Evolutionary conservation across 345 rosid species (phyloP).

Genomic region (Gossypium anomalum): DNA sequence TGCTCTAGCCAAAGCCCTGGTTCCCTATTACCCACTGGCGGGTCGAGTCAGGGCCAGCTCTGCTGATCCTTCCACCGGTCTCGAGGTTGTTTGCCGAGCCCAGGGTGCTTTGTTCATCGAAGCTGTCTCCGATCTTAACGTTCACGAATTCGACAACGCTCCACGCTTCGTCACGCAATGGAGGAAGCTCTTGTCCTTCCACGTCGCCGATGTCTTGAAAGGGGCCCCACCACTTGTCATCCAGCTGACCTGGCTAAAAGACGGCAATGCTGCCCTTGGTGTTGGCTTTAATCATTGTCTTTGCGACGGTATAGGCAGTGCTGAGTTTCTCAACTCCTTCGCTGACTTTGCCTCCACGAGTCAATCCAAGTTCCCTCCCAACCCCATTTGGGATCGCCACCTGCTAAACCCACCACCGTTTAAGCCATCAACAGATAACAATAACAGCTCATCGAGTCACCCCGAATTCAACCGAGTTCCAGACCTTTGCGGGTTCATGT

Average conservation of each 20-base stretch:
- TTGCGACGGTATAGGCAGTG: constrained; percentile 70
- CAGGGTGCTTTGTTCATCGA: constrained; percentile 71
- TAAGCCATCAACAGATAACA: constrained; percentile 3
- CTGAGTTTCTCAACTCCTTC: constrained; percentile 61
- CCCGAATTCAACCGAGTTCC: constrained; percentile 57
- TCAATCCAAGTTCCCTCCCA: constrained; percentile 16
- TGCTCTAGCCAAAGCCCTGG: constrained; percentile 53
- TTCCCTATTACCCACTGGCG: constrained; percentile 71
- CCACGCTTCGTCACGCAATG: constrained; percentile 63
- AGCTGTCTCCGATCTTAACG: constrained; percentile 40
- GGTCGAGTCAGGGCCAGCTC: constrained; percentile 61
- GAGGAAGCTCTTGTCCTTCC: constrained; percentile 57
- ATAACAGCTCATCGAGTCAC: constrained; percentile 29
- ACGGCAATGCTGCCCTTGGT: constrained; percentile 63
- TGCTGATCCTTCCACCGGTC: constrained; percentile 29
- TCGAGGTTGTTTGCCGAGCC: constrained; percentile 61
- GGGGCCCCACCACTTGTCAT: constrained; percentile 73
- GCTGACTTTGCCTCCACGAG: constrained; percentile 37
- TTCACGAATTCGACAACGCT: constrained; percentile 46
- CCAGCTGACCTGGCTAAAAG: constrained; percentile 85
- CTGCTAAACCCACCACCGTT: constrained; percentile 35
- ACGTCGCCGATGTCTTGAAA: constrained; percentile 56
- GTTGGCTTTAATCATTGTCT: constrained; percentile 69
- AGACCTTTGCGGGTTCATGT: constrained; percentile 51
- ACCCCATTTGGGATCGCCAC: constrained; percentile 80